Evolutionary conservation across 2,329 filamentous ascomycete genomes (phyloP), one percentile per base, ranked within the genome.

Genomic region (Sclerotinia minor): DNA sequence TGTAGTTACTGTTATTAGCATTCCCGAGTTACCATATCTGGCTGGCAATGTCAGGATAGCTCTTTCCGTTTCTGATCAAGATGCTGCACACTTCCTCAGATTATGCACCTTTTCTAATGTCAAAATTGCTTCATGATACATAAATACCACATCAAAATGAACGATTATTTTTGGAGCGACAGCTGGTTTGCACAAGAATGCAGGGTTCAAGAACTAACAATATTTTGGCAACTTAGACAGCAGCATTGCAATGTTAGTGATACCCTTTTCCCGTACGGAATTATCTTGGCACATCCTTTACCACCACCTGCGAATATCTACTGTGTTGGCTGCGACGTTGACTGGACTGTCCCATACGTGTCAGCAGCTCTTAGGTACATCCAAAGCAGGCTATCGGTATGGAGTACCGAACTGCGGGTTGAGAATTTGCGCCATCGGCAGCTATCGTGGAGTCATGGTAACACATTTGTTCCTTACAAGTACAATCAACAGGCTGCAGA

Each of bases 341-440:
- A 35, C 3, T 19, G 29, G 32, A 55, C 32, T 38, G 32, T 38
- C 2, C 19, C 11, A n/a, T 38, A n/a, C 21, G 53, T 38, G n/a
- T 55, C 53, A 35, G 53, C 53, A 4, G 53, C 32, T 55, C 53
- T 55, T 6, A 11, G 21, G 8, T n/a, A 17, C 0, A 55, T 38
- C 21, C 13, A 21, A 2, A 38, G 21, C 5, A 35, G 1, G 19
- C 7, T 5, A 5, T 21, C 0, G 3, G 32, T 8, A 38, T 2
- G 11, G 19, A 2, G 21, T 35, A 15, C 5, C 29, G 29, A n/a
- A 6, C 9, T 17, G 2, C 38, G 53, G 21, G 29, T 24, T 4
- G 0, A 6, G 7, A 4, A 35, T 5, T 5, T 26, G 35, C 0
- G 5, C 6, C 1, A 2, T 5, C n/a, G 13, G 5, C 53, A 15